Base-by-base conservation (phyloP, 495 filamentous ascomycete species). In the Cercophora samala region DNA sequence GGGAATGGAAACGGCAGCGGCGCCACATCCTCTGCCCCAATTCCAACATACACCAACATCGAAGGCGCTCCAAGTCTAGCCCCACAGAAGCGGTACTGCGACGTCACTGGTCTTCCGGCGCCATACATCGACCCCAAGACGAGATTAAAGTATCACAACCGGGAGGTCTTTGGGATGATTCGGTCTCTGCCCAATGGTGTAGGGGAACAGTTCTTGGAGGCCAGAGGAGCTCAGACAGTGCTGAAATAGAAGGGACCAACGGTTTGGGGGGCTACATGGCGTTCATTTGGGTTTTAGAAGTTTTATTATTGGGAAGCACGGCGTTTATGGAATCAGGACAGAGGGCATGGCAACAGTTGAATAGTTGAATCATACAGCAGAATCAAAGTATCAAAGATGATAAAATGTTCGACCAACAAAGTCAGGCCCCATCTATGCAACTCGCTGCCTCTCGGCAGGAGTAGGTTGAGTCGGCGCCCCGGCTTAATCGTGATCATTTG, bases 91-190 rank as follows among this genome's bases (percentile, higher is more conserved):
- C 89, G 88, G 66, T 98, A 97, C 78, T 98, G 96, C 81, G 96
- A 98, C 76, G 85, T 98, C 74, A 98, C 95, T 6, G 96, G 96
- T 21, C 78, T 97, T 68, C 85, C 91, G 13, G 92, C 92, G 19
- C 87, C 89, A 19, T 99, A 99, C 68, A 89, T 91, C 11, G 94
- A 98, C 73, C 95, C 95, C 8, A 98, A 98, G 82, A 94, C 93
- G 15, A 86, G 93, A 60, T 77, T 99, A 69, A 83, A 93, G 42
- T 99, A 97, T 77, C 89, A 94, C 72, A 85, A 97, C 75, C 88
- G 85, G 73, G 95, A 99, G 82, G 85, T 97, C 26, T 99, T 96
- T 80, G 84, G 83, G 18, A 88, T 91, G 22, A 87, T 97, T 46
- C 84, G 92, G 66, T 86, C 81, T 18, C 75, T 99, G 66, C 87